Evolutionary conservation across 805 yeast species (phyloP), one percentile per base, ranked within the genome.

Genomic region (Candida takata): DNA sequence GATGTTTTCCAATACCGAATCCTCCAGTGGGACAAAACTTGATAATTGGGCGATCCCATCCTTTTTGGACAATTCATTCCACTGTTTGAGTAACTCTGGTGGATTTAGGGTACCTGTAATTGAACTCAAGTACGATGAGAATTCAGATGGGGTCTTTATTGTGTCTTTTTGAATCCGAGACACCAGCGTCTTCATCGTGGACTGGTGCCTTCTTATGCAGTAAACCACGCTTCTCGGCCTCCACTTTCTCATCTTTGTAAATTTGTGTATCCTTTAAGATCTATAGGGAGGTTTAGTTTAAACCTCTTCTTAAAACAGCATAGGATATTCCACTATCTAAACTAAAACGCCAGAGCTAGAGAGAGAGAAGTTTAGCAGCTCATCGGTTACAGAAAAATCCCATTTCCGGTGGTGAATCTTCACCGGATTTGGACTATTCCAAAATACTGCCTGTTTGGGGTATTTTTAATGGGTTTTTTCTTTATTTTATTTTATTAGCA

Each of bases 121-220:
- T 24, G 24, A 14, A 28, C 33, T 40, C 21, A 37, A 11, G n/a
- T 29, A 16, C 3, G 25, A 20, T 7, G 36, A 30, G 6, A 40
- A 12, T 16, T 40, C 40, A 5, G 43, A 33, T 13, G 15, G 13
- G 5, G 16, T 10, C 20, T 17, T 20, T 4, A 23, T 10, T 11
- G 30, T 13, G 37, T 39, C 38, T 12, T 35, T 29, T 16, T 36
- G 29, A 20, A 36, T 29, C 24, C 27, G 28, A 19, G 29, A 14
- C 14, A 34, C 41, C 12, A 37, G 29, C 2, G 36, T 29, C 16
- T 24, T 28, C 11, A 29, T 26, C 12, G 36, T 33, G 14, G 36
- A 33, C 16, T 37, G 34, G 16, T 24, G n/a, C 15, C 40, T 32
- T 27, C 24, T 12, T 10, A 24, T n/a, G 16, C 18, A 19, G 17